A percentile compares a stretch with the other conserved stretches of the same genome.
These are phyloP conservation scores for Vanderwaltozyma polyspora DNA, from an alignment of 805 yeast species.

Conservation along the genomic window DNA sequence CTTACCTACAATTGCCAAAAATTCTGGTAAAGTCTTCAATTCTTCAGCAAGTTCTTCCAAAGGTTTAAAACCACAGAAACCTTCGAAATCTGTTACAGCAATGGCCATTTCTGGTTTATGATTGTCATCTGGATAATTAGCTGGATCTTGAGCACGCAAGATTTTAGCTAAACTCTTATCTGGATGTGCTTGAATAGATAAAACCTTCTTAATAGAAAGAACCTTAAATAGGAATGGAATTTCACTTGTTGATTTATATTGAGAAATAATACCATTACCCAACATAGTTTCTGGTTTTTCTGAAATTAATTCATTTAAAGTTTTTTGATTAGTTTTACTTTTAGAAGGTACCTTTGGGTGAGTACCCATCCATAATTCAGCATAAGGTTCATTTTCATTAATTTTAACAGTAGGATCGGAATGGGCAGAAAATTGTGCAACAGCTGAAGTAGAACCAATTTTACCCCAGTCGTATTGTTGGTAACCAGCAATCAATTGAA, in stretches of 20 bases:
- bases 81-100: constrained; percentile 92
- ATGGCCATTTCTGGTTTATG: constrained; percentile 99
- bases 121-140: constrained; percentile 92
- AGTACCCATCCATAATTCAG: constrained; percentile 99
- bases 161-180: constrained; percentile 74
- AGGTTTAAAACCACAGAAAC: constrained; percentile 96
- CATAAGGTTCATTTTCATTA: constrained; percentile 77
- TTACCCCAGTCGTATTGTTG: constrained; percentile 88
- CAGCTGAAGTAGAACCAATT: constrained; percentile 73
- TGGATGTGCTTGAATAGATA: constrained; percentile 96
- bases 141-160: constrained; percentile 74
- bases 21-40: constrained; percentile 66
- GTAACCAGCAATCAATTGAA: constrained; percentile 36
- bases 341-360: constrained; percentile 84
- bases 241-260: constrained; percentile 59
- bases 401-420: constrained; percentile 53
- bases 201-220: constrained; percentile 81
- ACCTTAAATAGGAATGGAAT: constrained; percentile 92
- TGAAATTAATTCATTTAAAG: constrained; percentile 58
- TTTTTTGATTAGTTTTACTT: constrained; percentile 41
- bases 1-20: constrained; percentile 56
- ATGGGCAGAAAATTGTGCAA: constrained; percentile 72
- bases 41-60: constrained; percentile 61
- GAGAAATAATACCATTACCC: constrained; percentile 44
- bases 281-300: constrained; percentile 47